Conservation (phyloP, 1,139 yeast species). For the Sugiyamaella neomexicana region DNA sequence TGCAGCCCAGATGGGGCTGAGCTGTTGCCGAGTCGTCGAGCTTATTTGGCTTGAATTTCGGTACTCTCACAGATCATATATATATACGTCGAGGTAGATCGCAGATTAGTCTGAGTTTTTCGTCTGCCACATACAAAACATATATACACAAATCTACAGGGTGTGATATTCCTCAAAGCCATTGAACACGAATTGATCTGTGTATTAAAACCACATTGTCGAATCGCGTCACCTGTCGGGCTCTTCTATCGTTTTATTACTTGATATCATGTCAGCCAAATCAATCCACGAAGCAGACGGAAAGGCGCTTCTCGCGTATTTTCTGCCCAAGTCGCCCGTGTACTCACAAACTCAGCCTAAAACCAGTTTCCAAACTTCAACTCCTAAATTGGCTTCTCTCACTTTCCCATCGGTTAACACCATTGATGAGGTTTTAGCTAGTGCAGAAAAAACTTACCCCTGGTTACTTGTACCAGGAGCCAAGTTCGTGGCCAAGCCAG, state of each 20-base stretch:
- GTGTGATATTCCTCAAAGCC: background rate
- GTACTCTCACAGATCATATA: background rate
- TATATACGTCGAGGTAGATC: background rate
- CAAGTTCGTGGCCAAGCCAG: slow-evolving; percentile 49
- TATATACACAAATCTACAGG: background rate
- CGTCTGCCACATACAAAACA: background rate
- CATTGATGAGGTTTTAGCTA: slow-evolving; percentile 39
- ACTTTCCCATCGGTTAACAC: slow-evolving; percentile 38
- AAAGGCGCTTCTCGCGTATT: slow-evolving; percentile 48
- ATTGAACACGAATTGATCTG: background rate
- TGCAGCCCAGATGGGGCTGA: background rate
- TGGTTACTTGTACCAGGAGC: slow-evolving; percentile 45
- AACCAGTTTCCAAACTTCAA: slow-evolving; percentile 40
- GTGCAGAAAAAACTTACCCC: slow-evolving; percentile 45
- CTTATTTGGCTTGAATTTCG: too few relatives aligned
- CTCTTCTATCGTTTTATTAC: background rate
- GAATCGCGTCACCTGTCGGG: background rate
- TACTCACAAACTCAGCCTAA: slow-evolving; percentile 39
- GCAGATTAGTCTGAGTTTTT: background rate
- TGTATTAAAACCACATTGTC: background rate
- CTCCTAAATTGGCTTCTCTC: slow-evolving; percentile 45
- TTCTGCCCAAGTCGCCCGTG: slow-evolving; percentile 45
- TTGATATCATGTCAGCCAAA: slow-evolving; percentile 50
- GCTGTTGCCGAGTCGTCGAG: too few relatives aligned
- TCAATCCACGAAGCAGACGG: slow-evolving; percentile 51